Percentiles rank a stretch among this genome's conserved stretches.
These are phyloP conservation scores for Flaveria sonorensis DNA, from an alignment of 129 eudicot genomes.

Conservation along the genomic window DNA sequence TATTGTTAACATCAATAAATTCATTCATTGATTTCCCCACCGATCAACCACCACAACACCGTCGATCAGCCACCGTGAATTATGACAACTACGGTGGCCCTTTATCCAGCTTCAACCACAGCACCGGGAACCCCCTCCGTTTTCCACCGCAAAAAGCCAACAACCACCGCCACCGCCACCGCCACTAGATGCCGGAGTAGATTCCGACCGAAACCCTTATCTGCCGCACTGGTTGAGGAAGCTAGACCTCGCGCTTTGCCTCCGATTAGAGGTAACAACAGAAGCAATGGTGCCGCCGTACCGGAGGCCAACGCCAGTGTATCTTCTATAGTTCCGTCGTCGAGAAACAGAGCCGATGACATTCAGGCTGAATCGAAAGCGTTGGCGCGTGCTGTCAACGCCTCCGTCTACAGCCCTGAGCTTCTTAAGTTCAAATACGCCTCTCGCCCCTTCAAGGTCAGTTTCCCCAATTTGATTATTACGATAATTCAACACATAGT, in stretches of 20 bases:
- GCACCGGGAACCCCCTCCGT: conserved; percentile 28
- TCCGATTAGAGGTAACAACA: conserved; percentile 33
- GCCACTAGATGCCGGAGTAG: conserved; percentile 34
- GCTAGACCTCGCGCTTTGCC: conserved; percentile 50
- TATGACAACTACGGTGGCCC: conserved; percentile 20
- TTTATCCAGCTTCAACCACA: conserved; percentile 31
- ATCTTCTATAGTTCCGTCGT: conserved; percentile 26
- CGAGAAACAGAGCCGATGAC: conserved; percentile 67
- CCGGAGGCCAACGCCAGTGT: conserved; percentile 10
- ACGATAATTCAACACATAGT: not conserved
- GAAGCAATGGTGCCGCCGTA: conserved; percentile 21
- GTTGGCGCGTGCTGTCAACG: conserved; percentile 74
- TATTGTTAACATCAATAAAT: not conserved
- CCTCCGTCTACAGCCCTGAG: conserved; percentile 73
- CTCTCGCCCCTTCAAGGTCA: conserved; percentile 73
- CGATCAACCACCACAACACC: conserved; percentile 13
- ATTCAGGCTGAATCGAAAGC: conserved; percentile 91
- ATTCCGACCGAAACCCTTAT: conserved; percentile 13
- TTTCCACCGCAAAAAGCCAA: conserved; percentile 26
- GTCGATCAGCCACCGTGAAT: conserved; percentile 5
- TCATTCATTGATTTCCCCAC: not conserved
- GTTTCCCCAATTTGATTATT: not conserved
- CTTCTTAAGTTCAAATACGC: conserved; percentile 62
- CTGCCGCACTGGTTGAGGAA: conserved; percentile 58
- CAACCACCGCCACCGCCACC: conserved; percentile 20